Base-by-base conservation (phyloP, 2,329 filamentous ascomycete species). In the Conoideocrella luteorostrata region DNA sequence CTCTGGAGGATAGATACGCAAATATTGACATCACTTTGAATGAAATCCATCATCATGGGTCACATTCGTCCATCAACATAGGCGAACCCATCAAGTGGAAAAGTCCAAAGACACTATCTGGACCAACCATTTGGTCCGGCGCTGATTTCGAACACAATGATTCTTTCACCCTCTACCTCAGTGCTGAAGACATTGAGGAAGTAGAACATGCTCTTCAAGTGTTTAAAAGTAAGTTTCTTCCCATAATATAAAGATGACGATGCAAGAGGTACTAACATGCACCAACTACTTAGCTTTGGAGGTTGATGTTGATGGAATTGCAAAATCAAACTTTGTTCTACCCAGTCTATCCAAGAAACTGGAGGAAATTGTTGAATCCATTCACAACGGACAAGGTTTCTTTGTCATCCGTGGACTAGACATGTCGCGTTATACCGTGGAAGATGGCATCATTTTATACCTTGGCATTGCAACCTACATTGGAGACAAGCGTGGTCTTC, bases 391-490 rank as follows among this genome's bases (percentile, higher is more conserved):
- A 4, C 54, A 50, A 7, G 79, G 78, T 1, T 70, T 83, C 49
- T 69, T 68, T 39, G 66, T 82, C 7, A 55, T 84, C 30, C 68
- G 70, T 5, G 79, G 79, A 3, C 60, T 83, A 1, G 66, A 72
- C 12, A 63, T 71, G 1, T 52, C 60, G 3, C 61, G 56, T 2
- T 74, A 76, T 55, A 67, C 69, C 3, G 61, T 67, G 20, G 71
- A 78, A 48, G 76, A 82, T 41, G 75, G 74, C 42, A 58, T 75
- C 13, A 65, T 71, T 5, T 63, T 80, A 34, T 81, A 77, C 50
- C 65, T 80, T 4, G 79, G 75, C 1, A 58, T 83, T 10, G 68
- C 77, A 1, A 71, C 68, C 44, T 71, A 82, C 51, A 68, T 84
- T 39, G 78, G 72, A 2, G 66, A 74, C 29, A 65, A 71, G 37